These are phyloP conservation scores for Penicillium arizonense DNA, from an alignment of 495 filamentous ascomycete species.

Conservation along the genomic window DNA sequence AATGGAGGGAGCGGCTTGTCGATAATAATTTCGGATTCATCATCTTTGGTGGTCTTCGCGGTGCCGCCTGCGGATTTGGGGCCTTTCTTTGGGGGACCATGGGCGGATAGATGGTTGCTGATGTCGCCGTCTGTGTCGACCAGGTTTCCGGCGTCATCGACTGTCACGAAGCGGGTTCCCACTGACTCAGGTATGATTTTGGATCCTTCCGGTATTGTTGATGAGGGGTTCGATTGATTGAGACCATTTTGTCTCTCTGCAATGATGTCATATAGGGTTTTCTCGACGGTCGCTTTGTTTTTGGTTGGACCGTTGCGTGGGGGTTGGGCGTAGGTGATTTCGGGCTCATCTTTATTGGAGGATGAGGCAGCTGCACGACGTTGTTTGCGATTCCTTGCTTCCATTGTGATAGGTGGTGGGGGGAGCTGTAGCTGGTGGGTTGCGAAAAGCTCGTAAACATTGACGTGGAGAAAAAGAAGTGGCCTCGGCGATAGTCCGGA, in stretches of 20 bases:
- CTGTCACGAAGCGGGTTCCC: slow-evolving; percentile 37
- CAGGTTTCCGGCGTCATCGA: slow-evolving; percentile 35
- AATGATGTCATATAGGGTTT: slow-evolving; percentile 51
- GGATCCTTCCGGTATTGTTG: background rate
- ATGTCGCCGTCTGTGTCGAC: slow-evolving; percentile 28
- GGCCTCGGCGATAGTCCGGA: slow-evolving; percentile 15
- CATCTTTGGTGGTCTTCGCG: background rate
- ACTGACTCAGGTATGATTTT: slow-evolving; percentile 6
- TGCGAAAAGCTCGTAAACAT: slow-evolving; percentile 4
- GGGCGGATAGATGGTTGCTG: slow-evolving; percentile 5
- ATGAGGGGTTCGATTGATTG: background rate
- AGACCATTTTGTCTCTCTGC: slow-evolving; percentile 46
- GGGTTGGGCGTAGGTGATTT: slow-evolving; percentile 40
- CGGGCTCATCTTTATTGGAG: slow-evolving; percentile 3
- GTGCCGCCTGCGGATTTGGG: background rate
- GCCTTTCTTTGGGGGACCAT: background rate
- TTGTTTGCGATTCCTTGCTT: slow-evolving; percentile 49
- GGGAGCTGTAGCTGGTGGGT: background rate
- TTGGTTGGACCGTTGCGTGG: slow-evolving; percentile 26
- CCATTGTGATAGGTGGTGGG: slow-evolving; percentile 22
- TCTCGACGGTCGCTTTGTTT: slow-evolving; percentile 29
- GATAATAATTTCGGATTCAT: slow-evolving; percentile 8
- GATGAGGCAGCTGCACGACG: slow-evolving; percentile 37
- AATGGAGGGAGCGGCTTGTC: slow-evolving; percentile 36
- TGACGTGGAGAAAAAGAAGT: slow-evolving; percentile 15